Conservation (phyloP, 805 yeast species). For the Pichia pseudocactophila region DNA sequence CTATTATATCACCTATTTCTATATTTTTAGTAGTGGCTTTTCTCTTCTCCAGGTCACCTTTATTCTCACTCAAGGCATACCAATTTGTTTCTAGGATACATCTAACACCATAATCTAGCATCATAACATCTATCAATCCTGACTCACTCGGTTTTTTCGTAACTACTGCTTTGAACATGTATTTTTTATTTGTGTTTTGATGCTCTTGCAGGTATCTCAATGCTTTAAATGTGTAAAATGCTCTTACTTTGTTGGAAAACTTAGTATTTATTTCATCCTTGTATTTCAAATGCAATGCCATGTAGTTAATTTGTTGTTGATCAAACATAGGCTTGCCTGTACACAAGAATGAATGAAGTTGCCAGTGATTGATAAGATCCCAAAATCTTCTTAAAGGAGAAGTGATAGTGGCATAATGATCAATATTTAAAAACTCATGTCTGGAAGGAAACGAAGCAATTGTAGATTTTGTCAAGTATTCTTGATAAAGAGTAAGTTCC, state of each 20-base stretch:
- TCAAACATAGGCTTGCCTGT: slow-evolving; percentile 25
- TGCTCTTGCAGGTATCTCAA: slow-evolving; percentile 19
- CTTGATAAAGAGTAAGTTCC: slow-evolving; percentile 35
- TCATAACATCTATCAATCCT: slow-evolving; percentile 23
- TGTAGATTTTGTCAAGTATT: slow-evolving; percentile 45
- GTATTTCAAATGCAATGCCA: slow-evolving; percentile 36
- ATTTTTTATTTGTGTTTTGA: slow-evolving; percentile 17
- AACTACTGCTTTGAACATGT: slow-evolving; percentile 35
- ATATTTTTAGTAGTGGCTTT: slow-evolving; percentile 22
- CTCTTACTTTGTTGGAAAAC: slow-evolving; percentile 18
- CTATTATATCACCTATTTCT: slow-evolving; percentile 36
- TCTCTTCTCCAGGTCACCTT: slow-evolving; percentile 14
- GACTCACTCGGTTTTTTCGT: slow-evolving; percentile 34
- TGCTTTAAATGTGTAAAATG: slow-evolving; percentile 26
- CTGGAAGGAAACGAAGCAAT: slow-evolving; percentile 34
- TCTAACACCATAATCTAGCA: slow-evolving; percentile 26
- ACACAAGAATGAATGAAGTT: slow-evolving; percentile 40
- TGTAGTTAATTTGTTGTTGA: slow-evolving; percentile 27
- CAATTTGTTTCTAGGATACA: slow-evolving; percentile 23
- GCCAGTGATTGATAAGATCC: slow-evolving; percentile 78
- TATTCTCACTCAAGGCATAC: slow-evolving; percentile 19
- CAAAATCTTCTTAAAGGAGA: slow-evolving; percentile 83
- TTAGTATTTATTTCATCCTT: slow-evolving; percentile 32
- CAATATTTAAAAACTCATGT: slow-evolving; percentile 60
- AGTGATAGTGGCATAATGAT: slow-evolving; percentile 63